Evolutionary conservation across 169 alveolate species (phyloP), one percentile per base, ranked within the genome.

Genomic region (Eimeria tenella): DNA sequence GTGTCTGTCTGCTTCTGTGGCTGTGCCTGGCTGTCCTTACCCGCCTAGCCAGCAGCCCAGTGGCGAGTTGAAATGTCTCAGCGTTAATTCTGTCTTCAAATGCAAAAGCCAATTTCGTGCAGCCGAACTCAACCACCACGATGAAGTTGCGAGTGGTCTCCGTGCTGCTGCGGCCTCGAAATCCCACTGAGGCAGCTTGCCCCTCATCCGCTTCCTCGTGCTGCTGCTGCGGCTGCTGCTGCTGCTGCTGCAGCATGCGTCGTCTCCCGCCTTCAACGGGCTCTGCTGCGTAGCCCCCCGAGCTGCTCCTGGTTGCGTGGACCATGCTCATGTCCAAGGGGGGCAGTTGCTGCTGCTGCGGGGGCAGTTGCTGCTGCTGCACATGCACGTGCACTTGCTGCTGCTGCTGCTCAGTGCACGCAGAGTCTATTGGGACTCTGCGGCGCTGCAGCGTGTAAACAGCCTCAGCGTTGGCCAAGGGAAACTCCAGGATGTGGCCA

Each of bases 401-500:
- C 77, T 68, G n/a, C 77, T 68, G 77, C 77, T 68, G 77, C 77
- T 68, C 49, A 15, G 11, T 10, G 19, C 21, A 1, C 11, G 49
- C 31, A 23, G 49, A 17, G n/a, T 68, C 31, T 17, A 68, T 68
- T 13, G 31, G 49, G 77, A n/a, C 13, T n/a, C 77, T 15, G 11
- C 77, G n/a, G 11, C 77, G n/a, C 31, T 68, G 77, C n/a, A 86
- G 93, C n/a, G 93, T 86, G 74, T 86, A 86, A 4, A 86, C 93
- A n/a, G 93, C 93, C 23, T 86, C 71, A 9, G 70, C 50, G 9
- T 86, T 81, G 15, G 15, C 53, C 9, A 86, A 31, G 65, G 93
- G 93, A 21, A 86, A 86, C 68, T 86, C 93, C 31, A 86, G 68
- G 5, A 86, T 82, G 52, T 74, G 31, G 19, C 93, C 93, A 10